These are phyloP conservation scores for Furcasterigmium furcatum DNA, from an alignment of 2,329 filamentous ascomycete species.

Conservation along the genomic window DNA sequence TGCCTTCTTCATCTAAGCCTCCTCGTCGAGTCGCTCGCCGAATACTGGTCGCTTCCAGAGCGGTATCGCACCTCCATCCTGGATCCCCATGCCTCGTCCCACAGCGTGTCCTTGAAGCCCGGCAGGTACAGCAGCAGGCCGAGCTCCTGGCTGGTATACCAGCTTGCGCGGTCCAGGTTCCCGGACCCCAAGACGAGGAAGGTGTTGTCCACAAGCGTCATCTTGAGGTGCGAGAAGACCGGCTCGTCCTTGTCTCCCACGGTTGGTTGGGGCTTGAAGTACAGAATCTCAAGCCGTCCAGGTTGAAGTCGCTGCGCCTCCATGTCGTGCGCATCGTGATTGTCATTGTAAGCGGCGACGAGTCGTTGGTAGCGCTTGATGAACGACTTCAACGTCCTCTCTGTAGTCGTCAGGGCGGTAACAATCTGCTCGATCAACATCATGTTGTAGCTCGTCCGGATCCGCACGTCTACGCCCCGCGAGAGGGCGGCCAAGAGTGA, in stretches of 20 bases:
- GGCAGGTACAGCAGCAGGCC: constrained; percentile 59
- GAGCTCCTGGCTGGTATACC: constrained; percentile 83
- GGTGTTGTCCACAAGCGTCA: constrained; percentile 68
- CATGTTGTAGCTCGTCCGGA: constrained; percentile 66
- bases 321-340: constrained; percentile 22
- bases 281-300: constrained; percentile 56
- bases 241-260: constrained; percentile 47
- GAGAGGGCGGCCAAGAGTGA: constrained; percentile 58
- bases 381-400: constrained; percentile 58
- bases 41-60: neutral
- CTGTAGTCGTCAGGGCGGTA: constrained; percentile 72
- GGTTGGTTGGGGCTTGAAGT: constrained; percentile 38
- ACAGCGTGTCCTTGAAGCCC: constrained; percentile 29
- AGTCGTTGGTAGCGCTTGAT: constrained; percentile 48
- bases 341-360: neutral
- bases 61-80: constrained; percentile 25
- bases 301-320: constrained; percentile 38
- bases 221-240: constrained; percentile 73
- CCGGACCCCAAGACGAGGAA: constrained; percentile 72
- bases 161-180: constrained; percentile 82
- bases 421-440: constrained; percentile 81
- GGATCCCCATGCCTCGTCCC: constrained; percentile 32
- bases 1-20: no score
- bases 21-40: no score
- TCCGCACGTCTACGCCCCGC: constrained; percentile 64